Percentiles rank a stretch among this genome's conserved stretches.
Evolutionary conservation across 345 rosid species (phyloP).

Genomic region (Brassica carinata): DNA sequence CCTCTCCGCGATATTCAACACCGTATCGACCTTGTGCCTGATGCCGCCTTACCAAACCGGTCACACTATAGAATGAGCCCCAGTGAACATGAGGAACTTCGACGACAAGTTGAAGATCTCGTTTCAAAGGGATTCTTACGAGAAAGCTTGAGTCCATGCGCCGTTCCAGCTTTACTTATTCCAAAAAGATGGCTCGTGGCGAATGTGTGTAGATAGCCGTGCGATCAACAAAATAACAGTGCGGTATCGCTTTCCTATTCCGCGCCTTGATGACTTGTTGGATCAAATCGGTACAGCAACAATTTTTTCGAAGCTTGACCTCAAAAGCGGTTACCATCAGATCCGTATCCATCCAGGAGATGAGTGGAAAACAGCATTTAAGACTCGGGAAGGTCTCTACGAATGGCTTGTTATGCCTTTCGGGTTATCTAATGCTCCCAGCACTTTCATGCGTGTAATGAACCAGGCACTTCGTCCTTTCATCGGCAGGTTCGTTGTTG

Average conservation of each 20-base stretch:
- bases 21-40: too few species aligned
- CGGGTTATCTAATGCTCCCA: neutral
- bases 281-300: neutral
- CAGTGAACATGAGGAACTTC: too few species aligned
- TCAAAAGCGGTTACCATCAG: neutral
- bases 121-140: neutral
- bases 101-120: too few species aligned
- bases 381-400: neutral
- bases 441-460: neutral
- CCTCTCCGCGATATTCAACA: too few species aligned
- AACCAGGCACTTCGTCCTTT: neutral
- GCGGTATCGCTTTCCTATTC: neutral
- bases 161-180: neutral
- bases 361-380: neutral
- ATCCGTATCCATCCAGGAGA: neutral
- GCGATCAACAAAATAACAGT: neutral
- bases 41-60: too few species aligned
- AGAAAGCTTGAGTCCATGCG: neutral
- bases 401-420: neutral
- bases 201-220: neutral
- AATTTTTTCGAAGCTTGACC: neutral
- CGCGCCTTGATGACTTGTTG: neutral
- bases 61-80: too few species aligned
- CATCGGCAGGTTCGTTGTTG: neutral
- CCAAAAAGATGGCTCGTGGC: neutral